Percentiles rank a stretch among this genome's conserved stretches.
phyloP scores from a whole-genome alignment of 164 flowering plant species.

The Pachysandra terminalis region DNA sequence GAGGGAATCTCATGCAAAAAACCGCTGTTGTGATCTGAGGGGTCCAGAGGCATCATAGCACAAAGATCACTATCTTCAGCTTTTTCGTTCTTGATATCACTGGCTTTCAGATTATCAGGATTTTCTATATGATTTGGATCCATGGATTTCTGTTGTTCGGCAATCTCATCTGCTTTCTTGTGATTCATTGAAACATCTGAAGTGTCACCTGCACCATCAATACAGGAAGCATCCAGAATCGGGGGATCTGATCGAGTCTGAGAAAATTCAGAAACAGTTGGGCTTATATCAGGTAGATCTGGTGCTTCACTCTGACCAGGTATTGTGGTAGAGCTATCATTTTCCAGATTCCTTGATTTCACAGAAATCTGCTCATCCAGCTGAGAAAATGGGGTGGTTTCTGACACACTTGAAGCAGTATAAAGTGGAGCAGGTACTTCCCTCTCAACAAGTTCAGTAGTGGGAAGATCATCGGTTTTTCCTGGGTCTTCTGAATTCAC shows the following conservation, averaged over 20 bases:
- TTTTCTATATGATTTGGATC: background rate
- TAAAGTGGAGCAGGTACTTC: conserved; percentile 1
- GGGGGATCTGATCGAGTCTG: background rate
- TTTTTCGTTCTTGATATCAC: conserved; percentile 3
- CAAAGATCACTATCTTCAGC: background rate
- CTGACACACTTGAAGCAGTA: background rate
- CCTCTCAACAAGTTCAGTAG: background rate
- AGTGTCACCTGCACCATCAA: background rate
- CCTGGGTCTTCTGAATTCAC: background rate
- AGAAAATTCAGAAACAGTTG: background rate
- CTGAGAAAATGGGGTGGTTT: background rate
- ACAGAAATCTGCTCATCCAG: background rate
- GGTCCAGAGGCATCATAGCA: too few relatives aligned
- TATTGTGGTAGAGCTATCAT: background rate
- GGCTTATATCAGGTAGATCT: conserved; percentile 1
- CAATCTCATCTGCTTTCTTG: conserved; percentile 12
- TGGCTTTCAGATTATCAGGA: conserved; percentile 12
- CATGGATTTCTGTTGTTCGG: background rate
- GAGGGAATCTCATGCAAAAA: too few relatives aligned
- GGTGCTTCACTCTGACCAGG: background rate
- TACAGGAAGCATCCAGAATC: background rate
- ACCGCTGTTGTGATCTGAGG: too few relatives aligned
- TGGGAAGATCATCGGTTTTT: background rate
- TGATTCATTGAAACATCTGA: background rate
- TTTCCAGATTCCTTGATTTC: background rate